Evolutionary conservation across 768 basidiomycete species (phyloP).

Genomic region (Trametes coccinea): DNA sequence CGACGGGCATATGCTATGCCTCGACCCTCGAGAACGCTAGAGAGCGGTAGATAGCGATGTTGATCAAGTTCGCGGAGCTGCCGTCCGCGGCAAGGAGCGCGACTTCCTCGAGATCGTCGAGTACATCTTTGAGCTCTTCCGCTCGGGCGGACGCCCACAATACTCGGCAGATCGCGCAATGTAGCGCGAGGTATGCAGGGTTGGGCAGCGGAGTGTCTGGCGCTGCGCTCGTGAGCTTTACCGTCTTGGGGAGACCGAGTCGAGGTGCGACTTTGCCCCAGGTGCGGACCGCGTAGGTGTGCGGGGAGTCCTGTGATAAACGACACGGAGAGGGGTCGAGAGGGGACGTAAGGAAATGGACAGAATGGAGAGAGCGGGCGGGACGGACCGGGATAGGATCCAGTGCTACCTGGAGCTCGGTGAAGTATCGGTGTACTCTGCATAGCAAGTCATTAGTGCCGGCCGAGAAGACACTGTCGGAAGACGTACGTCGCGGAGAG

Average conservation of each 20-base stretch:
- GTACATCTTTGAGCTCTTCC: constrained; percentile 20
- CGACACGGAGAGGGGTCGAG: neutral
- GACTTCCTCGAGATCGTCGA: constrained; percentile 20
- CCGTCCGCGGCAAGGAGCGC: constrained; percentile 19
- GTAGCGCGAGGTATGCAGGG: constrained; percentile 18
- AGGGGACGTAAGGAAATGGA: neutral
- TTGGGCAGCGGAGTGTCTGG: constrained; percentile 4
- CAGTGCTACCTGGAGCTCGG: constrained; percentile 18
- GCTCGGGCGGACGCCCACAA: constrained; percentile 16
- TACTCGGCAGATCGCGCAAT: constrained; percentile 18
- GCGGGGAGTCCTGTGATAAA: neutral
- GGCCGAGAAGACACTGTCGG: neutral
- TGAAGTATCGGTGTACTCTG: constrained; percentile 19
- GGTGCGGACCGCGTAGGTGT: constrained; percentile 17
- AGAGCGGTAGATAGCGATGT: constrained; percentile 18
- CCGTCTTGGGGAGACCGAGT: constrained; percentile 17
- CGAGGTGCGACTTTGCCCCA: constrained; percentile 21
- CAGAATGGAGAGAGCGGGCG: neutral
- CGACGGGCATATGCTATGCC: neutral
- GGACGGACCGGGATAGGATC: constrained; percentile 12
- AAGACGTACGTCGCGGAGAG: constrained; percentile 19
- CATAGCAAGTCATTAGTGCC: neutral
- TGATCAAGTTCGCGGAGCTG: constrained; percentile 19
- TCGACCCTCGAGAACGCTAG: constrained; percentile 4
- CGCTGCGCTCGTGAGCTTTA: constrained; percentile 6